Conservation (phyloP, 225 moss, liverwort and hornwort genomes). For the Bryoerythrophyllum caledonicum region DNA sequence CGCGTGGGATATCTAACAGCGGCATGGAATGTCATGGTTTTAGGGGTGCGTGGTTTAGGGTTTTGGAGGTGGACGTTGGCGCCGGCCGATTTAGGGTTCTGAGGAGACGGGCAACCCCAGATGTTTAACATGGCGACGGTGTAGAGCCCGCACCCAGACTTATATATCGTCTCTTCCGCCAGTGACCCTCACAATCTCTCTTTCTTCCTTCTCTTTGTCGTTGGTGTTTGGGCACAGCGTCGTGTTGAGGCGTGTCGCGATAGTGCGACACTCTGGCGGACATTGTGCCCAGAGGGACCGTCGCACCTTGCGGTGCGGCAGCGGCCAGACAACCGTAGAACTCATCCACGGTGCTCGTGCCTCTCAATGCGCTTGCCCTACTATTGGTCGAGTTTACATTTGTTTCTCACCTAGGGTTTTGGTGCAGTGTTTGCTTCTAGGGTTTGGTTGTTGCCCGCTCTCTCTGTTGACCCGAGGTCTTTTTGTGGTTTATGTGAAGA, state of each 20-base stretch:
- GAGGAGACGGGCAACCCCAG: no score
- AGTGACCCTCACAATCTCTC: rapidly evolving
- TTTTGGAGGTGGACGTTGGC: not conserved
- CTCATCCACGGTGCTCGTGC: constrained; percentile 59
- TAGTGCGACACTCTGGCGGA: constrained; percentile 7
- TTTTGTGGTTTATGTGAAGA: constrained; percentile 22
- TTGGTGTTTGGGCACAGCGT: not conserved
- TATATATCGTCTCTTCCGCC: not conserved
- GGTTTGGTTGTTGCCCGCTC: no score
- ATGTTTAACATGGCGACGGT: no score
- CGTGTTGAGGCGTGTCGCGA: not conserved
- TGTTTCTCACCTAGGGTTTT: not conserved
- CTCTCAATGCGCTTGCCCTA: constrained; percentile 41
- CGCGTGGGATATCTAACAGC: no score
- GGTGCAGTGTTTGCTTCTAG: no score
- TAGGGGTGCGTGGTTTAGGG: not conserved
- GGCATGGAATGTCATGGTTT: not conserved
- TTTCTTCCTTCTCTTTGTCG: no score
- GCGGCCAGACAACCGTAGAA: constrained; percentile 65
- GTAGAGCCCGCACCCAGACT: not conserved
- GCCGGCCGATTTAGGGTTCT: no score
- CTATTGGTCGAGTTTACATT: constrained; percentile 51
- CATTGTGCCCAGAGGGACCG: constrained; percentile 29
- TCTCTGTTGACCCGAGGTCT: not conserved
- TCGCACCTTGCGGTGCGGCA: constrained; percentile 26